These are phyloP conservation scores for Eragrostis nindensis DNA, from an alignment of 176 grass and related monocot species.

Conservation along the genomic window DNA sequence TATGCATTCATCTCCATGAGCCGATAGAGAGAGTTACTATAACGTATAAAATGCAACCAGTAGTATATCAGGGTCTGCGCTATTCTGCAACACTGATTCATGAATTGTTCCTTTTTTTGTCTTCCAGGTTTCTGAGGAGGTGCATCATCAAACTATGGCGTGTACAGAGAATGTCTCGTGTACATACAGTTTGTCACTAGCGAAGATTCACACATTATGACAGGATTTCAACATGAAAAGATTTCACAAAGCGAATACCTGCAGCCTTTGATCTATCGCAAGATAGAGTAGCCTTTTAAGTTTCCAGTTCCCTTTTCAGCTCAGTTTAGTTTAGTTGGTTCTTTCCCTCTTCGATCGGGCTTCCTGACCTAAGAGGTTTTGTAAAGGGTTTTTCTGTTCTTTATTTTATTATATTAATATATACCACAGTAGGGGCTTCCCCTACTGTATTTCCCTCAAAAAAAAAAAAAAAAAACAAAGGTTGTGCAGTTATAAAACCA, in stretches of 20 bases:
- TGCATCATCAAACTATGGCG: background rate
- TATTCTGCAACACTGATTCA: background rate
- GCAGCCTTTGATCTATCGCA: background rate
- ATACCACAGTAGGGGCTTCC: too few relatives aligned
- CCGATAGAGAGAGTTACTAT: background rate
- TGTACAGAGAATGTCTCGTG: background rate
- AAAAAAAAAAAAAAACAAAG: too few relatives aligned
- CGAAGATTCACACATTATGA: conserved; percentile 7
- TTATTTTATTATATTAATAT: too few relatives aligned
- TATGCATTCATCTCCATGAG: background rate
- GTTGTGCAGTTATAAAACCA: background rate
- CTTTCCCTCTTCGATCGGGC: too few relatives aligned
- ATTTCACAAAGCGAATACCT: background rate
- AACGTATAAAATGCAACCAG: conserved; percentile 5
- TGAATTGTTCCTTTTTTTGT: background rate
- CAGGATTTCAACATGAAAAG: background rate
- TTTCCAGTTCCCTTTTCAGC: too few relatives aligned
- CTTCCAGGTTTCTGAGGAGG: background rate
- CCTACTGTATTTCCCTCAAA: too few relatives aligned
- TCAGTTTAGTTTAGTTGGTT: too few relatives aligned
- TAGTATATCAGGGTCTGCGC: background rate
- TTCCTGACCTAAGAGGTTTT: too few relatives aligned
- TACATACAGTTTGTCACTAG: background rate
- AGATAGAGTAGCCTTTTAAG: too few relatives aligned
- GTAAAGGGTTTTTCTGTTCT: too few relatives aligned